Evolutionary conservation across 768 basidiomycete genomes (phyloP).

Genomic region (Tricholomella constricta): DNA sequence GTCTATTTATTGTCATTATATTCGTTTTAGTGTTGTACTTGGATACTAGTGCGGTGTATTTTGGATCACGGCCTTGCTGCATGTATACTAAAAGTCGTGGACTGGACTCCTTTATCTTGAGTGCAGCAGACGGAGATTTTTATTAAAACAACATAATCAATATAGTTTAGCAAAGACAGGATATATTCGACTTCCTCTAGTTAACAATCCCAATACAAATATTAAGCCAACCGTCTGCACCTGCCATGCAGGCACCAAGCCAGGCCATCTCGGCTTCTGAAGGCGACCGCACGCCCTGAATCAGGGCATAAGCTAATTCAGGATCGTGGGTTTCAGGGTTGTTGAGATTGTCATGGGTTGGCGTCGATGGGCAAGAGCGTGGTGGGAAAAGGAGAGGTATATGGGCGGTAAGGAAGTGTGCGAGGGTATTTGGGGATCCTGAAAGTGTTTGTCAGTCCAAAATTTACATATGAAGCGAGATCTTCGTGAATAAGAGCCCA

Average conservation of each 20-base stretch:
- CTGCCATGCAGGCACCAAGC: slow-evolving; percentile 89
- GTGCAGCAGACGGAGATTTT: neutral
- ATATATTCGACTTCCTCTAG: slow-evolving; percentile 13
- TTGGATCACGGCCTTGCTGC: no score
- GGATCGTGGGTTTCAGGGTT: slow-evolving; percentile 35
- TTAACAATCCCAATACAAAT: slow-evolving; percentile 71
- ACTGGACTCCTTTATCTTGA: no score
- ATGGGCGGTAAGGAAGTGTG: slow-evolving; percentile 65
- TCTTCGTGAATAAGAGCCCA: neutral
- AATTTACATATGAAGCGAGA: no score
- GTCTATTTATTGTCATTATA: no score
- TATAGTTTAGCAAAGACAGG: neutral
- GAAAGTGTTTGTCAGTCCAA: slow-evolving; percentile 11
- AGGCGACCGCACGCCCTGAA: slow-evolving; percentile 85
- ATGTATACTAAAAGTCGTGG: no score
- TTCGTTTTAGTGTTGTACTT: no score
- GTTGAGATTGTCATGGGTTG: slow-evolving; percentile 41
- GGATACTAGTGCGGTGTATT: no score
- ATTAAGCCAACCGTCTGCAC: slow-evolving; percentile 95
- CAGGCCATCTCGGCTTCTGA: slow-evolving; percentile 90
- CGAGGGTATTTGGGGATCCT: slow-evolving; percentile 77
- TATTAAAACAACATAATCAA: neutral
- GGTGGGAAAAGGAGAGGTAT: slow-evolving; percentile 80
- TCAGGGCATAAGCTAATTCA: slow-evolving; percentile 72
- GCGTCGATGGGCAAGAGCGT: slow-evolving; percentile 44